These are phyloP conservation scores for Eucalyptus caleyi DNA, from an alignment of 345 rosid genomes.

Conservation along the genomic window DNA sequence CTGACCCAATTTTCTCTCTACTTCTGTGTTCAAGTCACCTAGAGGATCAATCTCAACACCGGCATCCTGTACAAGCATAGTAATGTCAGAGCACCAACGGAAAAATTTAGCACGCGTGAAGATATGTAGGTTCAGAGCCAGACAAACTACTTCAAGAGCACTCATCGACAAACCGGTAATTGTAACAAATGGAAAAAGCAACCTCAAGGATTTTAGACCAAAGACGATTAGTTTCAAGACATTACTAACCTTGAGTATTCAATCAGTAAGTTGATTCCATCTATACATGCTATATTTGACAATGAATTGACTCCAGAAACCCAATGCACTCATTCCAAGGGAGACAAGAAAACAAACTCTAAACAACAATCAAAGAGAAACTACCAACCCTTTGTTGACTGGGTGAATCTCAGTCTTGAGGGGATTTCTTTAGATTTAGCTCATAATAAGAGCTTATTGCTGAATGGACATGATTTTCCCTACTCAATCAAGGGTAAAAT, in stretches of 20 bases:
- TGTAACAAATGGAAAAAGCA: neutral
- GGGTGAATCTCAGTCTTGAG: neutral
- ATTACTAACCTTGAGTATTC: neutral
- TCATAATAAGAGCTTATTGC: neutral
- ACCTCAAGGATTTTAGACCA: neutral
- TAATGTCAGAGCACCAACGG: neutral
- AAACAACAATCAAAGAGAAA: neutral
- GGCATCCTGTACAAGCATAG: conserved; percentile 43
- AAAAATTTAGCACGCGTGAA: neutral
- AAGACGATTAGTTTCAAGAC: neutral
- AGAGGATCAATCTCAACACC: conserved; percentile 78
- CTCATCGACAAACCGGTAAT: neutral
- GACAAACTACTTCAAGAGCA: neutral
- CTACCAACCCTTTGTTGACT: neutral
- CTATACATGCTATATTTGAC: neutral
- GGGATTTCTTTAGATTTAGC: neutral
- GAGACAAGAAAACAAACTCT: neutral
- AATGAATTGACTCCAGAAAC: neutral
- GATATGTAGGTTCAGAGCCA: neutral
- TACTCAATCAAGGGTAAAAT: neutral
- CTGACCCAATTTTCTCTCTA: conserved; percentile 83
- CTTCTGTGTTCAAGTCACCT: conserved; percentile 79
- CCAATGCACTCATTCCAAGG: neutral
- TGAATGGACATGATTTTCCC: neutral
- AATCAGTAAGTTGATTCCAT: neutral